Evolutionary conservation across 2,329 filamentous ascomycete species (phyloP).

Genomic region (Colletotrichum tropicale): DNA sequence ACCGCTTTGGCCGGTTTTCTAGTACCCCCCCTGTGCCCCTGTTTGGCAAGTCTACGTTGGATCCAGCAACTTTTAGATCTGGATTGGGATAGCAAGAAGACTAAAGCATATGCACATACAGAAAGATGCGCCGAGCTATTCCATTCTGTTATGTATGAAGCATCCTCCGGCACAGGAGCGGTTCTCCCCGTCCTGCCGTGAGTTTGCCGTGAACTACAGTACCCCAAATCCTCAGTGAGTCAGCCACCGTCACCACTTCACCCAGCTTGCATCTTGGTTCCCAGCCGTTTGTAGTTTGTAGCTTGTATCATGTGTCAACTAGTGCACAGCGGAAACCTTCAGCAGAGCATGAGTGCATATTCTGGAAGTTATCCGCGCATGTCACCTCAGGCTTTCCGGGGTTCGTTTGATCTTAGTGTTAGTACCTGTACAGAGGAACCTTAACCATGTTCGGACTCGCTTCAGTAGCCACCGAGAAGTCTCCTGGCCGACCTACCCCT

Average conservation of each 20-base stretch:
- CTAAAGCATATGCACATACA: not conserved
- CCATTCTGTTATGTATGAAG: not conserved
- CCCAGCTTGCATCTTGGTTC: not conserved
- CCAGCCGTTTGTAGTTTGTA: not conserved
- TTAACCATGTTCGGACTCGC: not conserved
- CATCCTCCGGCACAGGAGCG: not conserved
- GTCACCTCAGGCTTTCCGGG: not conserved
- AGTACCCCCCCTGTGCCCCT: not conserved
- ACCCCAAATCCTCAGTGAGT: not conserved
- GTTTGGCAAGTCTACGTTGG: not conserved
- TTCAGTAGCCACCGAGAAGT: not conserved
- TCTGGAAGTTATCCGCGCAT: not conserved
- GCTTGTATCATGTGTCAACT: not conserved
- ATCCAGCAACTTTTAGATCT: fast-evolving
- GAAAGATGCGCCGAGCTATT: not conserved
- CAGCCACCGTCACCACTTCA: not conserved
- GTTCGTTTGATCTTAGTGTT: not conserved
- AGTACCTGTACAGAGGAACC: not conserved
- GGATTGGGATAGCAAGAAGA: not conserved
- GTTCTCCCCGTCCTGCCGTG: not conserved
- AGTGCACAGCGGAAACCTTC: not conserved
- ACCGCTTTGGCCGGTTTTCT: not conserved
- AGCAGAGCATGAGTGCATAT: not conserved
- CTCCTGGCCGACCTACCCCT: not conserved
- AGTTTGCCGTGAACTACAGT: not conserved